phyloP scores from a whole-genome alignment of 2,329 filamentous ascomycete genomes.

The Pseudogymnoascus sp. region DNA sequence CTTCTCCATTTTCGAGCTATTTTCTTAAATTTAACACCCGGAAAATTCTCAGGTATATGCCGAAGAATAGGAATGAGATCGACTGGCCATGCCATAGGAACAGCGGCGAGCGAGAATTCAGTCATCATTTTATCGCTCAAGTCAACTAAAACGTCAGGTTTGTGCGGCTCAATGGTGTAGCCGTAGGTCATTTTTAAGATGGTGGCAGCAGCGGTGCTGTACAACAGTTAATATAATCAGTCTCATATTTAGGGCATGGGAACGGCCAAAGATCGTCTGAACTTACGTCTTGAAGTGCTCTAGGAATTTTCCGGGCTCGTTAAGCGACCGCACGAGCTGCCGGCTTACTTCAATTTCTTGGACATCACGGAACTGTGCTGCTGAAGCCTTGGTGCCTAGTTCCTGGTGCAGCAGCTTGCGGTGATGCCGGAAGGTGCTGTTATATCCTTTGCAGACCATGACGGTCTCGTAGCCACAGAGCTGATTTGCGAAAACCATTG shows the following conservation, averaged over 20 bases:
- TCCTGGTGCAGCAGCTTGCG: slow-evolving; percentile 26
- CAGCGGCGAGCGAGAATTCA: slow-evolving; percentile 15
- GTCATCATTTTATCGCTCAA: slow-evolving; percentile 16
- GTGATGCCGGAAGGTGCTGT: slow-evolving; percentile 18
- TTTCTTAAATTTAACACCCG: slow-evolving; percentile 14
- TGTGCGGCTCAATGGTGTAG: slow-evolving; percentile 14
- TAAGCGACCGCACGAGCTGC: slow-evolving; percentile 16
- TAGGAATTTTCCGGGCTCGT: slow-evolving; percentile 17
- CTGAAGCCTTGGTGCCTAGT: slow-evolving; percentile 25
- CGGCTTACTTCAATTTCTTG: slow-evolving; percentile 19
- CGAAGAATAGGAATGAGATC: slow-evolving; percentile 13
- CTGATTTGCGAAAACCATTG: slow-evolving; percentile 23
- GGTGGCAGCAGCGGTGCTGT: slow-evolving; percentile 13
- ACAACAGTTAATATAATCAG: background rate
- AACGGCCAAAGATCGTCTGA: background rate
- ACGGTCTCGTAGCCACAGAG: slow-evolving; percentile 25
- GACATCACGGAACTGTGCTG: slow-evolving; percentile 18
- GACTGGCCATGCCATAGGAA: slow-evolving; percentile 13
- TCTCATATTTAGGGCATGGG: background rate
- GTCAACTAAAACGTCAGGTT: slow-evolving; percentile 12
- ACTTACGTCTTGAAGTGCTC: slow-evolving; percentile 20
- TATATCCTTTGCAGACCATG: slow-evolving; percentile 23
- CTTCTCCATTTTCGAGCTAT: slow-evolving; percentile 14
- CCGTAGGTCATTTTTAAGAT: slow-evolving; percentile 15
- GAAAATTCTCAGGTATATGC: slow-evolving; percentile 15